Percentiles rank a stretch among this genome's conserved stretches.
phyloP scores from a whole-genome alignment of 164 flowering plant genomes.

The Aristolochia contorta region DNA sequence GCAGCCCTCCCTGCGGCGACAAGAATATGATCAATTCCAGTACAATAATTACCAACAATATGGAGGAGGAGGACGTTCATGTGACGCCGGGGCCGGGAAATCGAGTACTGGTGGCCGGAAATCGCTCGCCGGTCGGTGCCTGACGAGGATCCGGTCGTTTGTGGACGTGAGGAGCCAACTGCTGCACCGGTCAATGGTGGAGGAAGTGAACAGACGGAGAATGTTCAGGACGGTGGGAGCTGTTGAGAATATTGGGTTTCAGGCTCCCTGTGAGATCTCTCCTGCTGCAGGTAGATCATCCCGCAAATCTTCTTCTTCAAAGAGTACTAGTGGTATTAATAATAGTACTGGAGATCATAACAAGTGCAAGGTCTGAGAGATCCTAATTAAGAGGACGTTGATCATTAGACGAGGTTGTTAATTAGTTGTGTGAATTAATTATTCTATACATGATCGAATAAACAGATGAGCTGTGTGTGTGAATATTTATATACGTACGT shows the following conservation, averaged over 20 bases:
- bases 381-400: no score
- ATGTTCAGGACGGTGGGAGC: slow-evolving; percentile 76
- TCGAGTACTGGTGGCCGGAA: neutral
- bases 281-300: neutral
- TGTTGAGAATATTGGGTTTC: slow-evolving; percentile 66
- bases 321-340: no score
- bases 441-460: no score
- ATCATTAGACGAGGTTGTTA: neutral
- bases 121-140: neutral
- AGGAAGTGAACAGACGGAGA: slow-evolving; percentile 52
- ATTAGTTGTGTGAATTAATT: no score
- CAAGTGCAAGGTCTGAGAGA: no score
- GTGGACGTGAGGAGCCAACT: slow-evolving; percentile 62
- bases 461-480: no score
- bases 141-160: slow-evolving; percentile 31
- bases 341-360: no score
- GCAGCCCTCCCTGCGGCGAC: no score
- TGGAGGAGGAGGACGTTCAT: no score
- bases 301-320: neutral
- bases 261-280: slow-evolving; percentile 22
- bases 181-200: slow-evolving; percentile 48
- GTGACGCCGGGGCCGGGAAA: neutral
- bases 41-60: no score
- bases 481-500: no score
- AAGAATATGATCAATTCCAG: no score